A percentile compares a stretch with the other conserved stretches of the same genome.
These are phyloP conservation scores for Populus deltoides DNA, from an alignment of 345 rosid species.

Conservation along the genomic window DNA sequence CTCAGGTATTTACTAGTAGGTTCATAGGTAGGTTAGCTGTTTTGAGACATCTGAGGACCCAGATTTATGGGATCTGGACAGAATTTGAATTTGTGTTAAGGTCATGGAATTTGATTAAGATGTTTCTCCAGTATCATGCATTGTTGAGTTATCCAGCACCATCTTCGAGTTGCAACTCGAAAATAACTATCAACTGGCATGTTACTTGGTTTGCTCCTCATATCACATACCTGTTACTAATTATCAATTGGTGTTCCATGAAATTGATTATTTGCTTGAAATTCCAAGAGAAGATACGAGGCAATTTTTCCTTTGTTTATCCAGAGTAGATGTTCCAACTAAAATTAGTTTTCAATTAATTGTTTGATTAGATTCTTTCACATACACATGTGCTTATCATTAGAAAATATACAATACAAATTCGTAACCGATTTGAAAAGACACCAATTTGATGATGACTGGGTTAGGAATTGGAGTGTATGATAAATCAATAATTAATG, in stretches of 20 bases:
- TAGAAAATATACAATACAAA: neutral
- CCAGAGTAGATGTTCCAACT: too few relatives aligned
- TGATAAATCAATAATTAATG: neutral
- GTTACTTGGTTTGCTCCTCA: neutral
- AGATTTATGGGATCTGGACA: slow-evolving; percentile 8
- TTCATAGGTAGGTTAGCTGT: slow-evolving; percentile 13
- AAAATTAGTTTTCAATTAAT: too few relatives aligned
- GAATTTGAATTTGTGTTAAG: neutral
- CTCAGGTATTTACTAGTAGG: neutral
- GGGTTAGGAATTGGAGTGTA: neutral
- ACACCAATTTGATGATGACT: neutral
- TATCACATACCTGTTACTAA: neutral
- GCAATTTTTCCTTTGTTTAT: too few relatives aligned
- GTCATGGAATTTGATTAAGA: neutral
- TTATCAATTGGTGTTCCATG: neutral
- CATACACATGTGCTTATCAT: neutral
- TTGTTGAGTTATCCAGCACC: neutral
- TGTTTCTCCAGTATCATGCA: neutral
- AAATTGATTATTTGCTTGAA: neutral
- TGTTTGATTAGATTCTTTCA: too few relatives aligned
- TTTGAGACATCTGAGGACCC: slow-evolving; percentile 16
- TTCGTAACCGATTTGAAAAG: neutral
- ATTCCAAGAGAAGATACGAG: too few relatives aligned
- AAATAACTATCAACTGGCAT: neutral
- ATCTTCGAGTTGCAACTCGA: too few relatives aligned